Evolutionary conservation across 1,139 yeast genomes (phyloP), one percentile per base, ranked within the genome.

Genomic region (Spathaspora sp.): DNA sequence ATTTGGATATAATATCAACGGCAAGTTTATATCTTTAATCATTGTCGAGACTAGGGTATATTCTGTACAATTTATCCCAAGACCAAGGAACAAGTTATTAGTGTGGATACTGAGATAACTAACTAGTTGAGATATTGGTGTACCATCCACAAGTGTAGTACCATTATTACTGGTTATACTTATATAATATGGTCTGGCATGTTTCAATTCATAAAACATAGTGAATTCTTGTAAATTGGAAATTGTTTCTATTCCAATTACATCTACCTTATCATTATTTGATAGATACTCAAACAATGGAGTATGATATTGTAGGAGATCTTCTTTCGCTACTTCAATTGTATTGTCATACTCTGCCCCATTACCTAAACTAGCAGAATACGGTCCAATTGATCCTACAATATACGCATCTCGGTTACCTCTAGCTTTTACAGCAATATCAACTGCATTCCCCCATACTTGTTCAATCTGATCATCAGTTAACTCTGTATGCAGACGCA

Each of bases 311-410:
- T 61, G 58, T 4, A 53, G 56, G 45, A 84, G 57, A 8, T 63
- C 63, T 2, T 57, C 59, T 23, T 56, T 56, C 1, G 63, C 49
- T 0, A 63, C 59, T 7, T 58, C 65, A 13, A 63, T 66, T 31
- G 76, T 68, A 0, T 91, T 91, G 2, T 84, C 81, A 56, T 82
- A 86, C 56, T 86, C 93, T 1, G 83, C 72, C 0, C 90, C 90
- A 52, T 81, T 74, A 23, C 84, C 81, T 38, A 84, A 60, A 51
- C 62, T 80, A 0, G 89, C 84, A 1, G 90, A 91, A 57, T 80
- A 86, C 0, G 93, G 89, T 0, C 91, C 93, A n/a, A 84, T 59
- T 8, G 86, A 79, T 0, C 84, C 90, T 8, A 78, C 78, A 5
- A 83, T 71, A 36, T 51, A 55, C 2, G 58, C 57, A 20, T 45